Conservation (phyloP, 2,329 filamentous ascomycete species). For the Cladosporium sp. region DNA sequence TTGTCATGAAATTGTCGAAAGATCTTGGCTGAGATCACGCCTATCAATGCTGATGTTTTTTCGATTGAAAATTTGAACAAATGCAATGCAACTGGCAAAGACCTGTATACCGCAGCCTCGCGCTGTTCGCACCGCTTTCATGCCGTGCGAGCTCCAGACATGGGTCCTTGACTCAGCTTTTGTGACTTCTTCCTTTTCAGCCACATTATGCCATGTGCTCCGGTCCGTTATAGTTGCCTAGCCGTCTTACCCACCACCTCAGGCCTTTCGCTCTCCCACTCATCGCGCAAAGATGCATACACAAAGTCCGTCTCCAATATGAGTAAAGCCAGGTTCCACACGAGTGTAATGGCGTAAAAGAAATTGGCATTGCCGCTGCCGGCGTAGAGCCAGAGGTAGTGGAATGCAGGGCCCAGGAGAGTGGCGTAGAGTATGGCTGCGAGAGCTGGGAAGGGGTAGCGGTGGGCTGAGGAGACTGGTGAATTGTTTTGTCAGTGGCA, state of each 20-base stretch:
- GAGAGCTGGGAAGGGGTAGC: slow-evolving; percentile 84
- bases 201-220: background rate
- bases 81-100: too few relatives aligned
- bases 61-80: too few relatives aligned
- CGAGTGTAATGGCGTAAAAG: slow-evolving; percentile 98
- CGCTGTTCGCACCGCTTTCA: too few relatives aligned
- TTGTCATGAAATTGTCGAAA: too few relatives aligned
- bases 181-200: too few relatives aligned
- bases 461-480: slow-evolving; percentile 61
- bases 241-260: slow-evolving; percentile 87
- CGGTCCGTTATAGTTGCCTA: slow-evolving; percentile 63
- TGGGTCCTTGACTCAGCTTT: too few relatives aligned
- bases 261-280: slow-evolving; percentile 88
- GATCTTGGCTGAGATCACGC: too few relatives aligned
- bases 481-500: slow-evolving; percentile 22
- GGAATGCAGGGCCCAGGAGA: slow-evolving; percentile 88
- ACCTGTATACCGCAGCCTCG: too few relatives aligned
- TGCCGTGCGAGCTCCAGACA: too few relatives aligned
- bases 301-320: slow-evolving; percentile 82
- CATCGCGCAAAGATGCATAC: slow-evolving; percentile 84
- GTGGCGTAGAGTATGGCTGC: slow-evolving; percentile 82
- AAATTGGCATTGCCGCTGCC: slow-evolving; percentile 98
- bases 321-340: slow-evolving; percentile 89
- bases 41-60: too few relatives aligned
- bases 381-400: slow-evolving; percentile 96